Evolutionary conservation across 2,329 filamentous ascomycete species (phyloP), one percentile per base, ranked within the genome.

Genomic region (Pseudopyrenochaeta lycopersici): DNA sequence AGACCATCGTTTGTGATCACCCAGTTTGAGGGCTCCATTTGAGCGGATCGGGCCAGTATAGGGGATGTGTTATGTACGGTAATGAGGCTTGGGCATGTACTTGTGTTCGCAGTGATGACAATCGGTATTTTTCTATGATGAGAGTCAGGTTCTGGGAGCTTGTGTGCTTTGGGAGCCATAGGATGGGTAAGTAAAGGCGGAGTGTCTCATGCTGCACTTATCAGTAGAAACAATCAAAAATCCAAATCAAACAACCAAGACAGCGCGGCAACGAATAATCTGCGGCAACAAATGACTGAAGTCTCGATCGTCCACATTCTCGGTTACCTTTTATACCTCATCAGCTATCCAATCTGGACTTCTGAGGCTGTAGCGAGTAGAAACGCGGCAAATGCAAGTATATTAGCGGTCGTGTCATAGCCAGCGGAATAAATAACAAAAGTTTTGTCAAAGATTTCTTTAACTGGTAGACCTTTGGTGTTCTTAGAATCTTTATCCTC

Each of bases 291-390:
- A 5, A 49, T 45, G 3, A 67, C 61, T 17, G 81, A 60, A 3
- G 52, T 33, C 38, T 77, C 68, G 40, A 84, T 73, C 40, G 11
- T 15, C n/a, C 18, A 17, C 33, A 14, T 36, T 10, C 9, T 7
- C 7, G 7, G 4, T 7, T 17, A 40, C 38, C 5, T 21, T 6
- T 6, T 18, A 20, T 3, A 23, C 3, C 18, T 40, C 38, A 56
- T 85, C 83, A 49, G 79, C 78, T 10, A 85, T 62, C 81, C 82
- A 84, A 4, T 76, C 66, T 85, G 83, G 75, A 78, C 81, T 54
- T 80, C 58, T 0, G 81, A 81, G 49, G 81, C 72, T 1, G 72
- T 67, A 2, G 79, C 76, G 1, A 84, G 73, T 2, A 82, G 66
- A 2, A 74, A 72, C 9, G 82, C 57, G 3, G 78, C 77, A 57